phyloP scores from a whole-genome alignment of 1,284 basidiomycete species.

The Heterobasidion annosum region DNA sequence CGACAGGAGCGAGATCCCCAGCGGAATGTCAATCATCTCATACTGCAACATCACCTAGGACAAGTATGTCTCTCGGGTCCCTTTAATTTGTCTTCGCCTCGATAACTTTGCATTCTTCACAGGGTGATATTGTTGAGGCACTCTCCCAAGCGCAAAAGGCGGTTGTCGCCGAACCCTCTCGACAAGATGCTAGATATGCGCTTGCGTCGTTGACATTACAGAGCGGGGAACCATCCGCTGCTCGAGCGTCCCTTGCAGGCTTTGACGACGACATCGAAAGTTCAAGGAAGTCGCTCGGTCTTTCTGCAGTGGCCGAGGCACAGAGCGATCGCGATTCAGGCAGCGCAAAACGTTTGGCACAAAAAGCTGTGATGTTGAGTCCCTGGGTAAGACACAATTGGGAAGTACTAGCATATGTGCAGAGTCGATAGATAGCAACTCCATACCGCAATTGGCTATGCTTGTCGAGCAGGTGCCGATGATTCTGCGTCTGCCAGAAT shows the following conservation, averaged over 20 bases:
- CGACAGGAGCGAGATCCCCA: constrained; percentile 56
- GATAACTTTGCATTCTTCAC: background rate
- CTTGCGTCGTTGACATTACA: constrained; percentile 49
- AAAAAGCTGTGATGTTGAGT: constrained; percentile 42
- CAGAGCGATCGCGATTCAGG: constrained; percentile 13
- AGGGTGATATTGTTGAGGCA: constrained; percentile 45
- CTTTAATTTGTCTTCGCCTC: constrained; percentile 8
- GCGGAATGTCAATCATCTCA: constrained; percentile 57
- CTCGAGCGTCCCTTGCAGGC: constrained; percentile 27
- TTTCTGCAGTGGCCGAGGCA: constrained; percentile 31
- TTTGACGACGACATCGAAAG: constrained; percentile 21
- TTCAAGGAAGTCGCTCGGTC: constrained; percentile 29
- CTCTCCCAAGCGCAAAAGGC: constrained; percentile 46
- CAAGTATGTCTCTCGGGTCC: constrained; percentile 32
- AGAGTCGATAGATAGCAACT: constrained; percentile 13
- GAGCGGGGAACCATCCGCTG: constrained; percentile 29
- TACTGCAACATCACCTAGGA: constrained; percentile 57
- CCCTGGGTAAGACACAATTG: constrained; percentile 55
- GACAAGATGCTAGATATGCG: constrained; percentile 33
- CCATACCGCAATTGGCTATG: background rate
- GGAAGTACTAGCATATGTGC: constrained; percentile 50
- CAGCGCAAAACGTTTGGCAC: constrained; percentile 1
- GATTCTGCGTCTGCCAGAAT: no score
- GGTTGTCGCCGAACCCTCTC: constrained; percentile 46
- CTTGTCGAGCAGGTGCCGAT: no score